Evolutionary conservation across 2,329 filamentous ascomycete genomes (phyloP).

Genomic region (Zasmidium angulare): DNA sequence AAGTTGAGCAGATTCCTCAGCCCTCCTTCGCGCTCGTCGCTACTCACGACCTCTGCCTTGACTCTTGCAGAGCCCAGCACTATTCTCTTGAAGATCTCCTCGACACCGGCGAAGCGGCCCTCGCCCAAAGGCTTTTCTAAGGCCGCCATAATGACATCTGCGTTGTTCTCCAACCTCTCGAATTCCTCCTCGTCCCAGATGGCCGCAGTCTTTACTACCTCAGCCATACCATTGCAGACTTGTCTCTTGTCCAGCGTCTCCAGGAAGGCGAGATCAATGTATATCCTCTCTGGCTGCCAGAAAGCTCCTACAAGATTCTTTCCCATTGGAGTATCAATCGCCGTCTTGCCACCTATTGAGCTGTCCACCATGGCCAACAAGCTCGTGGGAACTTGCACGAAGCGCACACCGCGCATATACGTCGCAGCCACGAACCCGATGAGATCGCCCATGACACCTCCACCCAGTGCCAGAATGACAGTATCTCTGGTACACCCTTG

Average conservation of each 20-base stretch:
- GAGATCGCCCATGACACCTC: constrained; percentile 97
- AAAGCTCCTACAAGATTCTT: constrained; percentile 97
- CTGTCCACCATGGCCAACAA: constrained; percentile 97
- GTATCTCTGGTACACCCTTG: constrained; percentile 93
- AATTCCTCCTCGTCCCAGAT: constrained; percentile 94
- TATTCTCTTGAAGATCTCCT: constrained; percentile 53
- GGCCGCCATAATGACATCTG: constrained; percentile 70
- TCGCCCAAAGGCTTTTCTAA: constrained; percentile 60
- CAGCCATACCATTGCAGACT: constrained; percentile 98
- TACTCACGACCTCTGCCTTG: constrained; percentile 92
- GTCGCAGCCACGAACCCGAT: constrained; percentile 96
- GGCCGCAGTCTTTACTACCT: constrained; percentile 82
- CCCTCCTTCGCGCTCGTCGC: constrained; percentile 91
- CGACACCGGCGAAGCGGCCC: constrained; percentile 68
- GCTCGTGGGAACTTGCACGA: constrained; percentile 94
- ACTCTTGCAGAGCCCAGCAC: constrained; percentile 88
- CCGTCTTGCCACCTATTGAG: constrained; percentile 96
- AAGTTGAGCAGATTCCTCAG: constrained; percentile 94
- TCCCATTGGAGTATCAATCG: constrained; percentile 91
- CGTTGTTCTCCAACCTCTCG: constrained; percentile 76
- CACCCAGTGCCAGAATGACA: constrained; percentile 89
- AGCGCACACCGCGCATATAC: constrained; percentile 96
- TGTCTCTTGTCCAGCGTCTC: constrained; percentile 87
- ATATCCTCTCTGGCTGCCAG: constrained; percentile 93
- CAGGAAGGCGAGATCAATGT: constrained; percentile 89